Evolutionary conservation across 2,329 filamentous ascomycete genomes (phyloP).

Genomic region (Penicillium fuscoglaucum): DNA sequence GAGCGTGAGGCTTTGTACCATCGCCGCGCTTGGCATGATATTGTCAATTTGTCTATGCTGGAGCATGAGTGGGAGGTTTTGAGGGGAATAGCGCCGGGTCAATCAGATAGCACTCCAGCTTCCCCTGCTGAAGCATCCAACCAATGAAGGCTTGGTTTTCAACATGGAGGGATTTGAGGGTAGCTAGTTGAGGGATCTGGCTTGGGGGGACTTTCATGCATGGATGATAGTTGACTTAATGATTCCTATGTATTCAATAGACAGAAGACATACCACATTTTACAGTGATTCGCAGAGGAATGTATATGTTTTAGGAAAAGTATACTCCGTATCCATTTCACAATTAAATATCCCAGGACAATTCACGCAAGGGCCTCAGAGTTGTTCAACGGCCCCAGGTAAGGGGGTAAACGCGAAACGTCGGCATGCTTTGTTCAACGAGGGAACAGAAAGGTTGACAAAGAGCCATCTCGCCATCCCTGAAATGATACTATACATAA

Average conservation of each 20-base stretch:
- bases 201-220: no score
- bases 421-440: background rate
- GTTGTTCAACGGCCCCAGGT: no score
- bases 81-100: background rate
- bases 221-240: background rate
- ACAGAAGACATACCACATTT: background rate
- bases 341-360: no score
- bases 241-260: background rate
- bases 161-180: background rate
- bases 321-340: no score
- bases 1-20: conserved; percentile 13
- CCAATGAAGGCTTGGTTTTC: background rate
- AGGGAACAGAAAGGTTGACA: background rate
- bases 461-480: background rate
- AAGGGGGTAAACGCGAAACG: no score
- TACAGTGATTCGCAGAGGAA: no score
- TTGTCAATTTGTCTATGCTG: conserved; percentile 6
- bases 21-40: conserved; percentile 16
- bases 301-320: no score
- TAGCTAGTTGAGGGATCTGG: background rate
- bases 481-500: conserved; percentile 4
- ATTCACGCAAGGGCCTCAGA: no score
- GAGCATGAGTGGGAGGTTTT: conserved; percentile 9
- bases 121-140: background rate
- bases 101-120: background rate